These are phyloP conservation scores for Vitis hybrid DNA, from an alignment of 177 flowering plant species.

Conservation along the genomic window DNA sequence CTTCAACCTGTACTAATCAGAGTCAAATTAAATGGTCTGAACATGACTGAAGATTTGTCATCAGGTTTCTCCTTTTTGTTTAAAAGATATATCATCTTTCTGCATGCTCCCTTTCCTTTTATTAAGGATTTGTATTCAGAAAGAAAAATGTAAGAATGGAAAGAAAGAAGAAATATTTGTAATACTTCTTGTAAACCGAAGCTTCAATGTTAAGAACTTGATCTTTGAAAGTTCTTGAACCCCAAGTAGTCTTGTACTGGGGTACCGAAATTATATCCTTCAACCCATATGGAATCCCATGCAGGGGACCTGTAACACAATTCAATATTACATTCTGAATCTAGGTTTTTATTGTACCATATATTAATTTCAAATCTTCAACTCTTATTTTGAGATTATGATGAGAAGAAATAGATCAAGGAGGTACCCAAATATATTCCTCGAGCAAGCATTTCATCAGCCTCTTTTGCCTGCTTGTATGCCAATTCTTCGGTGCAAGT, in stretches of 20 bases:
- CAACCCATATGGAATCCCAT: slow-evolving; percentile 96
- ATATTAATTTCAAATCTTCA: background rate
- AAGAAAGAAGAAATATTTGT: background rate
- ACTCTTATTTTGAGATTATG: background rate
- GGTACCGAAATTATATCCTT: slow-evolving; percentile 94
- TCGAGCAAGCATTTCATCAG: slow-evolving; percentile 65
- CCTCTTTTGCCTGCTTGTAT: slow-evolving; percentile 75
- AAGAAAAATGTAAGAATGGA: background rate
- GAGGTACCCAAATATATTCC: slow-evolving; percentile 76
- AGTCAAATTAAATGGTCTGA: background rate
- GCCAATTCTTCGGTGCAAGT: slow-evolving; percentile 86
- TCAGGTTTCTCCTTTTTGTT: too few species aligned
- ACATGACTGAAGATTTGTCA: too few species aligned
- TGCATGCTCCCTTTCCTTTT: background rate
- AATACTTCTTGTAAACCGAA: slow-evolving; percentile 89
- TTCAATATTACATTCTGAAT: background rate
- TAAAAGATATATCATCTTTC: too few species aligned
- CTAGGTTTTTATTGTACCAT: background rate
- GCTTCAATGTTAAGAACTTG: slow-evolving; percentile 87
- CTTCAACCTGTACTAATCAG: slow-evolving; percentile 49
- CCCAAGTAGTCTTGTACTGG: slow-evolving; percentile 87
- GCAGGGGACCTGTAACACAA: slow-evolving; percentile 73
- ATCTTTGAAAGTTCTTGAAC: slow-evolving; percentile 70
- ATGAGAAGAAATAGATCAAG: background rate
- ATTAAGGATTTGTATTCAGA: background rate